Conservation (phyloP, 2,329 filamentous ascomycete genomes). For the Arthrobotrys iridis region DNA sequence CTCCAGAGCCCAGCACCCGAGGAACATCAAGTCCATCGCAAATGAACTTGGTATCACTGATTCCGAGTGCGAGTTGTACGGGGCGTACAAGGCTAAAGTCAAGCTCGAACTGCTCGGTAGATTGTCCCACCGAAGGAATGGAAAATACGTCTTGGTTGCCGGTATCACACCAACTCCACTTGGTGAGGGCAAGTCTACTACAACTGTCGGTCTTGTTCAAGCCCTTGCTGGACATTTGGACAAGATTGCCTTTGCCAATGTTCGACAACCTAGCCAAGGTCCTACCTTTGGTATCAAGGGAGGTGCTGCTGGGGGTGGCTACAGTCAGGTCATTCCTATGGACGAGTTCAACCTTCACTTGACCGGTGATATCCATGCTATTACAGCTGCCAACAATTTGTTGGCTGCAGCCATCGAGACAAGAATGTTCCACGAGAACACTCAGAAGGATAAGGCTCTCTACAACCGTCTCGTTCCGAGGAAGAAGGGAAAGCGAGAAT, state of each 20-base stretch:
- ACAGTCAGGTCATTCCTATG: conserved; percentile 99
- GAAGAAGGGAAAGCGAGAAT: conserved; percentile 89
- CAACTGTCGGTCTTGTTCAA: conserved; percentile 93
- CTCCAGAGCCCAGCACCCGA: conserved; percentile 88
- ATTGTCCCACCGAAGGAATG: conserved; percentile 85
- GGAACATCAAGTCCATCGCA: conserved; percentile 85
- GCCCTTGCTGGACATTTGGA: conserved; percentile 88
- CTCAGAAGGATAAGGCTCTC: conserved; percentile 87
- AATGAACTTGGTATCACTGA: conserved; percentile 85
- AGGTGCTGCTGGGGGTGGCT: conserved; percentile 93
- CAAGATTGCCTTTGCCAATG: conserved; percentile 92
- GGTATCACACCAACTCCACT: conserved; percentile 97
- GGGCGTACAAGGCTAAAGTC: conserved; percentile 95
- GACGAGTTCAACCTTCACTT: conserved; percentile 99
- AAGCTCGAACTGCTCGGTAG: conserved; percentile 83
- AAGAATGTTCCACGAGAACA: conserved; percentile 96
- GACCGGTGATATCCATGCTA: conserved; percentile 97
- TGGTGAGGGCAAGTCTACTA: conserved; percentile 97
- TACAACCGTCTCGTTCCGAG: conserved; percentile 86
- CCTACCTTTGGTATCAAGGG: conserved; percentile 99
- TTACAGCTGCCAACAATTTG: conserved; percentile 96
- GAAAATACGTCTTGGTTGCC: conserved; percentile 89
- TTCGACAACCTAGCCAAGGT: conserved; percentile 94
- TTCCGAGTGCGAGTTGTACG: conserved; percentile 94
- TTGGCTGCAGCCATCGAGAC: conserved; percentile 93